Percentiles rank a stretch among this genome's conserved stretches.
phyloP scores from a whole-genome alignment of 2,329 filamentous ascomycete species.

The Rasamsonia emersonii region DNA sequence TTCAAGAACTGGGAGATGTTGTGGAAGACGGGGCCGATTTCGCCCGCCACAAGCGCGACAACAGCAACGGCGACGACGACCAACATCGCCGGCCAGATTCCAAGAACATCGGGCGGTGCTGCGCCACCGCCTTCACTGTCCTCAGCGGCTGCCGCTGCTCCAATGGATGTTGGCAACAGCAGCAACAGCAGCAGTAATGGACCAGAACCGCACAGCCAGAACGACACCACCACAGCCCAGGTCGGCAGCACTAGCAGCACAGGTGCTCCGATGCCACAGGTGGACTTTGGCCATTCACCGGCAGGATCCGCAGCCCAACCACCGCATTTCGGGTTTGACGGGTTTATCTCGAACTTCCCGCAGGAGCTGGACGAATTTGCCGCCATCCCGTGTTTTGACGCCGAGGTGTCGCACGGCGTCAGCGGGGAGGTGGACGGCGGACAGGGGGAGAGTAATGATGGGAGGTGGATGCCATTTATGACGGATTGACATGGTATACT shows the following conservation, averaged over 20 bases:
- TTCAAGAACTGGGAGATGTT: slow-evolving; percentile 47
- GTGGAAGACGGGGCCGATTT: slow-evolving; percentile 35
- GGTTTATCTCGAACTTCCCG: slow-evolving; percentile 33
- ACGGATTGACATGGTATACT: slow-evolving; percentile 13
- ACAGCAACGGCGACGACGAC: no score
- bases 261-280: not conserved
- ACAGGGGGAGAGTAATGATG: no score
- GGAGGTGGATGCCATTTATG: slow-evolving; percentile 29
- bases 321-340: slow-evolving; percentile 29
- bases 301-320: slow-evolving; percentile 17
- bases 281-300: slow-evolving; percentile 20
- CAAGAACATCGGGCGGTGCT: not conserved
- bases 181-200: no score
- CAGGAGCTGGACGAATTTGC: slow-evolving; percentile 33
- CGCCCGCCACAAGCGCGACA: slow-evolving; percentile 18
- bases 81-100: no score
- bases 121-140: not conserved
- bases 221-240: no score
- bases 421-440: slow-evolving; percentile 18
- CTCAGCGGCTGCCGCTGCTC: not conserved
- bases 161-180: no score
- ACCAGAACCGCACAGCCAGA: no score
- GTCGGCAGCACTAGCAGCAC: not conserved
- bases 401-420: slow-evolving; percentile 19
- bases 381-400: slow-evolving; percentile 32